A percentile compares a stretch with the other conserved stretches of the same genome.
Evolutionary conservation across 164 flowering plant genomes (phyloP).

Genomic region (Tinospora cordifolia): DNA sequence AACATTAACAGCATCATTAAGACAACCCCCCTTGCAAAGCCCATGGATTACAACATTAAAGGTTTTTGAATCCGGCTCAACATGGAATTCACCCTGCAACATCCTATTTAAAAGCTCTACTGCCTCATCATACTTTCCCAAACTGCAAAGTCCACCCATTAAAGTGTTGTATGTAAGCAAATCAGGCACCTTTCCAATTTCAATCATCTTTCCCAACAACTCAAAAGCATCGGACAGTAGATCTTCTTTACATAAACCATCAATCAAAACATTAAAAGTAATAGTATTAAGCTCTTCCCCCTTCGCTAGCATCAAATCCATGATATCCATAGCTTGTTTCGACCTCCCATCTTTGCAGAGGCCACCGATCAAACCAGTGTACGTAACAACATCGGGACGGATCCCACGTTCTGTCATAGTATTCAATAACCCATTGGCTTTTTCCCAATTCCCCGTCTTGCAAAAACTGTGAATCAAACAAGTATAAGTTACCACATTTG

Average conservation of each 20-base stretch:
- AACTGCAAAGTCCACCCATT: slow-evolving; percentile 39
- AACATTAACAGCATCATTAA: slow-evolving; percentile 37
- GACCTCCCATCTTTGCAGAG: slow-evolving; percentile 48
- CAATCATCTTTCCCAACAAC: slow-evolving; percentile 38
- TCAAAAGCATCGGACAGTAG: slow-evolving; percentile 42
- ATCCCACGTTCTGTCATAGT: slow-evolving; percentile 44
- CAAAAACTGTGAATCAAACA: slow-evolving; percentile 38
- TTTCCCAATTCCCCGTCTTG: slow-evolving; percentile 44
- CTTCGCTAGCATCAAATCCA: slow-evolving; percentile 48
- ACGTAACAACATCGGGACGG: slow-evolving; percentile 43
- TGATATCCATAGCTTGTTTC: slow-evolving; percentile 38
- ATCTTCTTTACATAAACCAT: slow-evolving; percentile 56
- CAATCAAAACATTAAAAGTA: slow-evolving; percentile 51
- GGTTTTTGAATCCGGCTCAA: slow-evolving; percentile 38
- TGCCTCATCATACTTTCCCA: slow-evolving; percentile 51
- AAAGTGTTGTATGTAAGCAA: slow-evolving; percentile 48
- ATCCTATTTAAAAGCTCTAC: slow-evolving; percentile 35
- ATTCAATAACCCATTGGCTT: slow-evolving; percentile 35
- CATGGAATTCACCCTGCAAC: slow-evolving; percentile 23
- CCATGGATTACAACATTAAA: slow-evolving; percentile 47
- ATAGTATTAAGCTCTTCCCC: slow-evolving; percentile 43
- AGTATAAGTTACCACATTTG: slow-evolving; percentile 41
- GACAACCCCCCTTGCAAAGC: slow-evolving; percentile 46
- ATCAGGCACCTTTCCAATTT: slow-evolving; percentile 47
- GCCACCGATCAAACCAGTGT: slow-evolving; percentile 44